These are phyloP conservation scores for Hymenoscyphus linearis DNA, from an alignment of 2,329 filamentous ascomycete genomes.

Conservation along the genomic window DNA sequence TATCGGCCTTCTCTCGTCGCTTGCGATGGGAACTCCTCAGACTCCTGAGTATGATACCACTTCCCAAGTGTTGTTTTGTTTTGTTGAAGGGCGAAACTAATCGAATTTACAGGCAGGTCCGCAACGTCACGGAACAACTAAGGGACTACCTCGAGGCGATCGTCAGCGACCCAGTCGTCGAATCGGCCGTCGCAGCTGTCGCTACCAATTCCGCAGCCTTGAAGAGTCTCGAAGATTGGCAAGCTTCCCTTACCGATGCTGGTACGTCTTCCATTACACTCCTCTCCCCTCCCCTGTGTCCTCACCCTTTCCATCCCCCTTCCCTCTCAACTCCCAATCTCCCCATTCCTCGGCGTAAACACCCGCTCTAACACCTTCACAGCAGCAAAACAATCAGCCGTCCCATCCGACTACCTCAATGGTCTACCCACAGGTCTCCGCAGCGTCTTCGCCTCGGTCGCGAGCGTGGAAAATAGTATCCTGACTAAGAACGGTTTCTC, in stretches of 20 bases:
- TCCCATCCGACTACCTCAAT: not conserved
- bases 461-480: not conserved
- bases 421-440: not conserved
- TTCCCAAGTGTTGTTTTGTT: too few relatives aligned
- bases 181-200: not conserved
- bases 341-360: not conserved
- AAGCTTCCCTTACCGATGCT: not conserved
- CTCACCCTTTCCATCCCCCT: too few relatives aligned
- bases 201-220: not conserved
- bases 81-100: not conserved
- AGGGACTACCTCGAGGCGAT: not conserved
- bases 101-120: not conserved
- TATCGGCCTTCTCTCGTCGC: not conserved
- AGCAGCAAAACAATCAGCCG: not conserved
- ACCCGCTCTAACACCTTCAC: not conserved
- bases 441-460: not conserved
- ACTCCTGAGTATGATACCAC: not conserved
- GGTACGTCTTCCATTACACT: not conserved
- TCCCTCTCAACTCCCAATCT: not conserved
- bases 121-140: not conserved
- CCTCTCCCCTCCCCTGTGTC: not conserved
- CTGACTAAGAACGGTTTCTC: slow-evolving; percentile 1
- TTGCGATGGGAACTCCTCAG: not conserved
- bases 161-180: not conserved
- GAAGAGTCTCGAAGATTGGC: not conserved